Conservation (phyloP, 306 rosid species). For the Datisca glomerata region DNA sequence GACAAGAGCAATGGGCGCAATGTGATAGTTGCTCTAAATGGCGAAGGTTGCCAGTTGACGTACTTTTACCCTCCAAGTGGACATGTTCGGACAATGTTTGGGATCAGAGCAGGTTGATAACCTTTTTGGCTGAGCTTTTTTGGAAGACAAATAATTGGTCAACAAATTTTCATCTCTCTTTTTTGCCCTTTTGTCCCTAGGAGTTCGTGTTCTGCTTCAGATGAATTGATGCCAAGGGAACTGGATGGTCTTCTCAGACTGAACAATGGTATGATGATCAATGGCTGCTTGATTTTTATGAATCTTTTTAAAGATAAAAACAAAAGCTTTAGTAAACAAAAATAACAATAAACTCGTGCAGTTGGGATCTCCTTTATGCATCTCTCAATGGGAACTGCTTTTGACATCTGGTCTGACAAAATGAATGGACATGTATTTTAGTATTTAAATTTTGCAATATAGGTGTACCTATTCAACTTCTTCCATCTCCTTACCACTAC, state of each 20-base stretch:
- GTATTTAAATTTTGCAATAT: too few relatives aligned
- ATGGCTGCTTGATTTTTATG: neutral
- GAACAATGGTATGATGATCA: constrained; percentile 48
- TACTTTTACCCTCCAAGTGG: constrained; percentile 84
- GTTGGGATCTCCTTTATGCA: too few relatives aligned
- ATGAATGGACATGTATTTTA: too few relatives aligned
- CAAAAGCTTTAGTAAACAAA: too few relatives aligned
- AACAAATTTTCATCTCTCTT: constrained; percentile 14
- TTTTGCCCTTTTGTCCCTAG: constrained; percentile 30
- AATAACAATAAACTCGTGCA: too few relatives aligned
- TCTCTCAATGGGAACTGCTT: too few relatives aligned
- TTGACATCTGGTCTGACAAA: too few relatives aligned
- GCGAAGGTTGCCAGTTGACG: constrained; percentile 80
- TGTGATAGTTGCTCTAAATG: constrained; percentile 91
- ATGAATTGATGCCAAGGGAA: constrained; percentile 74
- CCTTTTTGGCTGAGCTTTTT: neutral
- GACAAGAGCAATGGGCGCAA: constrained; percentile 92
- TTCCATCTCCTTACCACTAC: too few relatives aligned
- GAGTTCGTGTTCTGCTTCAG: constrained; percentile 74
- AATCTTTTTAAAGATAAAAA: neutral
- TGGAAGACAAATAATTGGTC: neutral
- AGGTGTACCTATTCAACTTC: too few relatives aligned
- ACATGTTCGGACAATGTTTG: constrained; percentile 65
- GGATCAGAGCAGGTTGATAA: constrained; percentile 63
- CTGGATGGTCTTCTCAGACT: constrained; percentile 67